Evolutionary conservation across 2,329 filamentous ascomycete genomes (phyloP).

Genomic region (Hypoxylon sp.): DNA sequence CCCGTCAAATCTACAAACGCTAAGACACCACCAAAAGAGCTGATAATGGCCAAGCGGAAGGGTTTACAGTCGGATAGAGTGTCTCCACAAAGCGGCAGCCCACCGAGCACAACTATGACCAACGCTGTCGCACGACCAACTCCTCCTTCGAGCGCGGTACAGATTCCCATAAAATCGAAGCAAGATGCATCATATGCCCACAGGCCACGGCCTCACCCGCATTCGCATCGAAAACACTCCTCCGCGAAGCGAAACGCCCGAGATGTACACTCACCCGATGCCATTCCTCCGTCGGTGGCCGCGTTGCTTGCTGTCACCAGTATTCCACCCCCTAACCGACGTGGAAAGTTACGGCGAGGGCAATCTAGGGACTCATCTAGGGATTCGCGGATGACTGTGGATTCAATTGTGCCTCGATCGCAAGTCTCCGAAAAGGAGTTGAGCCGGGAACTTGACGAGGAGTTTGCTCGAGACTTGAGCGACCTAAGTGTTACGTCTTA

Average conservation of each 20-base stretch:
- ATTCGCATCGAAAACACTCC: conserved; percentile 52
- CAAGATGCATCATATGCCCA: conserved; percentile 54
- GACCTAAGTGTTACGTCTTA: conserved; percentile 56
- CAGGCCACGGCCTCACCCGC: conserved; percentile 54
- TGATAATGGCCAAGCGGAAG: conserved; percentile 48
- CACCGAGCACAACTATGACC: conserved; percentile 51
- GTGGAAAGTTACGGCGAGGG: conserved; percentile 52
- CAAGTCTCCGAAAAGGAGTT: conserved; percentile 70
- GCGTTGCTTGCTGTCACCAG: conserved; percentile 72
- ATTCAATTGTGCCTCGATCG: conserved; percentile 67
- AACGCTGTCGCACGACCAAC: conserved; percentile 52
- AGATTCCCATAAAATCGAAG: conserved; percentile 64
- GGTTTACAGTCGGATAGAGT: conserved; percentile 44
- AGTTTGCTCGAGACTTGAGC: conserved; percentile 36
- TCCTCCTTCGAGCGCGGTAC: conserved; percentile 64
- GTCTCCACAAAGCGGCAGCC: conserved; percentile 44
- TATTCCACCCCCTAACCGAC: conserved; percentile 65
- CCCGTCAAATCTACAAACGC: conserved; percentile 40
- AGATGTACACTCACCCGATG: conserved; percentile 64
- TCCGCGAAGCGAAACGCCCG: conserved; percentile 52
- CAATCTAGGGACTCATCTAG: conserved; percentile 41
- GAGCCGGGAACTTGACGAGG: conserved; percentile 55
- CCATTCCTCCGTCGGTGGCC: conserved; percentile 70
- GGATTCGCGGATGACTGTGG: conserved; percentile 62
- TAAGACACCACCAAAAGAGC: conserved; percentile 40